Evolutionary conservation across 345 rosid genomes (phyloP), one percentile per base, ranked within the genome.

Genomic region (Hibiscus syriacus): DNA sequence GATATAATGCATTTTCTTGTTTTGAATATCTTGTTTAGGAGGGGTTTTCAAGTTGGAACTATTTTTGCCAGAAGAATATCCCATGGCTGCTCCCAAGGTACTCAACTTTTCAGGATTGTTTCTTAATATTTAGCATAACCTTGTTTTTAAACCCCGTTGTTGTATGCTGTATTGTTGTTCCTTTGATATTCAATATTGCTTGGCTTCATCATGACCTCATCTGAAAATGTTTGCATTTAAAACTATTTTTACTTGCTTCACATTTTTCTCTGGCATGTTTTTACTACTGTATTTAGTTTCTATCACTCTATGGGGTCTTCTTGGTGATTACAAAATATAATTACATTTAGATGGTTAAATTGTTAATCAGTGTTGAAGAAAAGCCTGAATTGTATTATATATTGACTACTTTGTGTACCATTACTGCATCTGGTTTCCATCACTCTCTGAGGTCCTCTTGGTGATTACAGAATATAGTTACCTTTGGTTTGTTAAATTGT

Each of bases 81-180:
- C 99, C 41, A 95, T 95, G 98, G 90, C 99, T 38, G 98, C 99
- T 32, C 99, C 98, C 41, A 93, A 93, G 97, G 98, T 93, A 88
- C 34, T 70, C 52, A 5, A 23, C 49, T 6, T 6, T 38, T 48
- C 53, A 5, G 22, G 3, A 53, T 22, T 1, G 9, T 13, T 59
- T 65, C 59, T 20, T 26, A 29, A 41, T 53, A 34, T 25, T 41
- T 50, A 8, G 27, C 34, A 17, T 54, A 41, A 26, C 13, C 23
- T 11, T 43, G 17, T n/a, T 45, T 10, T 52, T 14, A 10, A 17
- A 29, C 49, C 10, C 10, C 53, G 4, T 59, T 38, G 30, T 41
- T 27, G 6, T 7, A 20, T 3, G 32, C 29, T 57, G 22, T 41
- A 19, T 43, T 29, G 22, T 0, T 2, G 17, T 32, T 59, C 22